Evolutionary conservation across 768 basidiomycete genomes (phyloP).

Genomic region (Tricholoma matsutake): DNA sequence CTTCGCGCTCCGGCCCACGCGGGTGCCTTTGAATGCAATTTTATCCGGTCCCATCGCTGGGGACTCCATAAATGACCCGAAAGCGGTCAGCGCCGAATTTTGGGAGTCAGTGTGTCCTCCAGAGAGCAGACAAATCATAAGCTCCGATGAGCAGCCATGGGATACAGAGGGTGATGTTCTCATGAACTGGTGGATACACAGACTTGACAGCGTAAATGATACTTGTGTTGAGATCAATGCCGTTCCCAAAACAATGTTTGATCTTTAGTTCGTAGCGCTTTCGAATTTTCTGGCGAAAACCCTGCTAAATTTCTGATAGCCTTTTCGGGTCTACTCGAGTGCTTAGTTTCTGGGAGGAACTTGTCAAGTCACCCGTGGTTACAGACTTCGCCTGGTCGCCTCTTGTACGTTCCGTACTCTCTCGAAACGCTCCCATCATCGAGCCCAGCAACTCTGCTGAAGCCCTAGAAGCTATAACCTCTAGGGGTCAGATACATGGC

Average conservation of each 20-base stretch:
- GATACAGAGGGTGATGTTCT: conserved; percentile 37
- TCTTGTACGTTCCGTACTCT: conserved; percentile 34
- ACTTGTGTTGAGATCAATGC: conserved; percentile 44
- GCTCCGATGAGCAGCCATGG: conserved; percentile 28
- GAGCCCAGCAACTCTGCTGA: neutral
- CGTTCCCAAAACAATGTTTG: neutral
- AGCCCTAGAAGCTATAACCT: conserved; percentile 5
- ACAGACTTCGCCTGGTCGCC: conserved; percentile 57
- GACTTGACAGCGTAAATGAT: conserved; percentile 28
- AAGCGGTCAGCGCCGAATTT: conserved; percentile 43
- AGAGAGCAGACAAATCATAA: conserved; percentile 24
- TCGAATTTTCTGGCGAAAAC: neutral
- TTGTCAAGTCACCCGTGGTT: conserved; percentile 45
- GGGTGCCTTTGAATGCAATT: conserved; percentile 53
- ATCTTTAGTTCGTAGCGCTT: neutral
- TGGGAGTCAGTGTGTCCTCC: conserved; percentile 44
- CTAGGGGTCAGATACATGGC: conserved; percentile 8
- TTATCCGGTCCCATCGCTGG: conserved; percentile 37
- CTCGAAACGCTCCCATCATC: neutral
- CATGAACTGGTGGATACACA: conserved; percentile 44
- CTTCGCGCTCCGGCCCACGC: conserved; percentile 43
- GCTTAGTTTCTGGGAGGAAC: conserved; percentile 37
- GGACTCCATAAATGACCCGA: conserved; percentile 6
- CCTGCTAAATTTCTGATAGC: conserved; percentile 20
- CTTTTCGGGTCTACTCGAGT: conserved; percentile 42